Percentiles rank a stretch among this genome's conserved stretches.
Evolutionary conservation across 768 basidiomycete species (phyloP).

Genomic region (Cystofilobasidium ferigula): DNA sequence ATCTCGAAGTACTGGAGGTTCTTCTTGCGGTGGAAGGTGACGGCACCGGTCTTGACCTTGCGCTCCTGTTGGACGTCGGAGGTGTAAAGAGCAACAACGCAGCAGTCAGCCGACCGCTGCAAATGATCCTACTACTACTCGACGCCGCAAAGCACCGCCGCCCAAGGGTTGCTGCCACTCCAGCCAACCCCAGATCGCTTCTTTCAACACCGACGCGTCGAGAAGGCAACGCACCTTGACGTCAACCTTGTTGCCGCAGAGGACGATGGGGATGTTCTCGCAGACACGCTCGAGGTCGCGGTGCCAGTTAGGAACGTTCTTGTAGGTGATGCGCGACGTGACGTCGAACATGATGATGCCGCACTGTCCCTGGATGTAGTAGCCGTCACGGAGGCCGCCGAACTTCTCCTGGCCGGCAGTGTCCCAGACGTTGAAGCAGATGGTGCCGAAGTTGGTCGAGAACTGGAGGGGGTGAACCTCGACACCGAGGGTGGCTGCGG

Average conservation of each 20-base stretch:
- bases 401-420: conserved; percentile 99
- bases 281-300: conserved; percentile 98
- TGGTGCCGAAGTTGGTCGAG: conserved; percentile 95
- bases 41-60: conserved; percentile 96
- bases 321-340: conserved; percentile 98
- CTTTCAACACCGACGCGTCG: neutral
- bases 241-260: conserved; percentile 99
- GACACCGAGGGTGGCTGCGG: conserved; percentile 90
- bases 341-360: conserved; percentile 99
- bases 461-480: conserved; percentile 95
- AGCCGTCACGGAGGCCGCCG: conserved; percentile 45
- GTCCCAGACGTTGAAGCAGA: conserved; percentile 99
- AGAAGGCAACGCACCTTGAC: conserved; percentile 64
- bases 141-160: too few relatives aligned
- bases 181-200: neutral
- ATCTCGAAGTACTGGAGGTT: conserved; percentile 99
- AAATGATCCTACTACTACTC: too few relatives aligned
- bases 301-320: conserved; percentile 99
- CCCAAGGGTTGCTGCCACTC: too few relatives aligned
- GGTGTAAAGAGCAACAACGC: neutral
- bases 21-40: conserved; percentile 99
- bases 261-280: conserved; percentile 98
- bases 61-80: conserved; percentile 57
- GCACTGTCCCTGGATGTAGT: conserved; percentile 95
- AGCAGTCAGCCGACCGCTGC: neutral